Evolutionary conservation across 352 stramenopile species (phyloP).

Genomic region (Phytophthora pistaciae): DNA sequence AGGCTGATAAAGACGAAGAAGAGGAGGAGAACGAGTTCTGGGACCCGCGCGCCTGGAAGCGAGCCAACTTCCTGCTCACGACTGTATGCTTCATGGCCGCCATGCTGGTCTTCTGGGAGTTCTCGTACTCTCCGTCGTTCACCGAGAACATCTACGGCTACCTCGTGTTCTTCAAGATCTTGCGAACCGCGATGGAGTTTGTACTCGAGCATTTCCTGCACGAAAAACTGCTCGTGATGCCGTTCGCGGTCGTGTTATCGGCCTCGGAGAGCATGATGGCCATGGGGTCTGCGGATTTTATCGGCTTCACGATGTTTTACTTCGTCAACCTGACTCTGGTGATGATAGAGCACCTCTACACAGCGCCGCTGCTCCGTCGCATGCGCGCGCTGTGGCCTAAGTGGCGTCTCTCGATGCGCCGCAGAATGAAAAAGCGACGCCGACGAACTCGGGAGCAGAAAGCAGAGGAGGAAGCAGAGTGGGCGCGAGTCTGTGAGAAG

Average conservation of each 20-base stretch:
- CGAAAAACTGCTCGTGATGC: constrained; percentile 93
- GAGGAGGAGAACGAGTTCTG: constrained; percentile 80
- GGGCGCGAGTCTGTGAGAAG: constrained; percentile 94
- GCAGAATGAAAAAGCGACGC: constrained; percentile 77
- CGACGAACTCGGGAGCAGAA: constrained; percentile 93
- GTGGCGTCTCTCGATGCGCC: constrained; percentile 90
- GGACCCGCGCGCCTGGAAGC: constrained; percentile 90
- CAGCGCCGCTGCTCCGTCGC: constrained; percentile 89
- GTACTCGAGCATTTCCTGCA: constrained; percentile 88
- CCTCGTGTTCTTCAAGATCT: constrained; percentile 92
- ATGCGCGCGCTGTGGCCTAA: constrained; percentile 89
- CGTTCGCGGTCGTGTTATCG: constrained; percentile 92
- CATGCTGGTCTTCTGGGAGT: constrained; percentile 96
- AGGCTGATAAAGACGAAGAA: constrained; percentile 59
- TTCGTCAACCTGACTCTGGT: constrained; percentile 94
- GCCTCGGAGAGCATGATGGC: constrained; percentile 95
- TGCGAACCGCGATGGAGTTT: constrained; percentile 85
- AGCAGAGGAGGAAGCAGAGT: constrained; percentile 92
- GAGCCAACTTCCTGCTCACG: constrained; percentile 90
- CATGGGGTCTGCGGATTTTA: constrained; percentile 96
- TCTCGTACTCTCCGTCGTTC: constrained; percentile 96
- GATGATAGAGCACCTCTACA: constrained; percentile 95
- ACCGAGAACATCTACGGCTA: constrained; percentile 93
- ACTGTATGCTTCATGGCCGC: constrained; percentile 86
- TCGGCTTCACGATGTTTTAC: constrained; percentile 96